Evolutionary conservation across 441 rosid genomes (phyloP), one percentile per base, ranked within the genome.

Genomic region (Syzygium syzygioides): DNA sequence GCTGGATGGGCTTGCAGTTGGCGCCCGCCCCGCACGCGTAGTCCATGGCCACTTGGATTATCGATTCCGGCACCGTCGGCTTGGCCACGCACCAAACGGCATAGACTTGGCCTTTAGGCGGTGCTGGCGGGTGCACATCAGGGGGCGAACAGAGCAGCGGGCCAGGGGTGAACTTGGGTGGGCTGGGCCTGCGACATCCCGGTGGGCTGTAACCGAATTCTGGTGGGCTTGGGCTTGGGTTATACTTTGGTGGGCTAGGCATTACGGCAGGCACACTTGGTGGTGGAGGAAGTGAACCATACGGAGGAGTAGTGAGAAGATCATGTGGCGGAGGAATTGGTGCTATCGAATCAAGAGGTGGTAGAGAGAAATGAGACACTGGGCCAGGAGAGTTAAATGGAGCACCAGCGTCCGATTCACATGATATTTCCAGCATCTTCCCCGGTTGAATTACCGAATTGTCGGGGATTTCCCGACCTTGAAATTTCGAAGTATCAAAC

Each of bases 11-110:
- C 45, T 90, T 88, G 90, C 94, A 92, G 66, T 93, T 91, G 9
- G 93, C 93, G 9, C 92, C 93, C 1, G 91, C 86, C n/a, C 93
- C 92, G 55, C 94, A 93, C 6, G 94, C 94, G 15, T 93, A 93
- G 86, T 93, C 92, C 92, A 93, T 85, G 18, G 93, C 94, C 53
- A 53, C 91, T 86, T 92, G 93, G 23, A 92, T 57, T 41, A 93
- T 86, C 2, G 93, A 71, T 54, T 92, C 91, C 1, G 93, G 93
- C 89, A 93, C 94, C 3, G 94, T 34, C 1, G 94, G 94, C 91
- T 92, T 93, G 3, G 91, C 93, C 23, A 93, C 93, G 30, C 93
- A 93, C 94, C 94, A 93, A 3, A 88, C 86, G 0, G 88, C 89
- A 7, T 55, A 55, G 45, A 59, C 41, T 0, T 91, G 84, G 41